Conservation (phyloP, 2,329 filamentous ascomycete species). For the Sphaerulina populicola region DNA sequence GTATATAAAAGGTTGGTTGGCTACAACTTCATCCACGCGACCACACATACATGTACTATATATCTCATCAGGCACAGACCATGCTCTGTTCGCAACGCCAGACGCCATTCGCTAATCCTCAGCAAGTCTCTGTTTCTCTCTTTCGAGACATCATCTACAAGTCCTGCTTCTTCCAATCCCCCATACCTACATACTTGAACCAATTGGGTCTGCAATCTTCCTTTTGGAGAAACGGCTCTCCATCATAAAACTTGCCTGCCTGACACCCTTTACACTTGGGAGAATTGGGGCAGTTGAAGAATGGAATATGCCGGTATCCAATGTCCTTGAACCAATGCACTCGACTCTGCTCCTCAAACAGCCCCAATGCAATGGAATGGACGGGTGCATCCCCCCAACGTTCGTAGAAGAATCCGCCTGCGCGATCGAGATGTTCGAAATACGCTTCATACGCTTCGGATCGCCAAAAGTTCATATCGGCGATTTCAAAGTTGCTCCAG, state of each 20-base stretch:
- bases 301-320: conserved; percentile 95
- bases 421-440: conserved; percentile 87
- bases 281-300: conserved; percentile 97
- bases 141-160: not conserved
- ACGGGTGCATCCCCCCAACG: conserved; percentile 97
- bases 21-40: no score
- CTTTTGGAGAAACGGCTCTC: conserved; percentile 71
- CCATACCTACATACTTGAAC: conserved; percentile 89
- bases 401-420: conserved; percentile 97
- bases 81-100: conserved; percentile 1
- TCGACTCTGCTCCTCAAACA: conserved; percentile 84
- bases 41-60: no score
- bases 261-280: conserved; percentile 84
- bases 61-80: no score
- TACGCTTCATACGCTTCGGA: conserved; percentile 88
- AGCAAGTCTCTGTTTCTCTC: not conserved
- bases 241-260: conserved; percentile 81
- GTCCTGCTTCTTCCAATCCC: conserved; percentile 39
- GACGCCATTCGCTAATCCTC: conserved; percentile 13
- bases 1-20: no score
- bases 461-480: conserved; percentile 85
- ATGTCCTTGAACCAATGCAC: conserved; percentile 98
- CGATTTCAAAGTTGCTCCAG: conserved; percentile 98
- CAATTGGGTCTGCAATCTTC: conserved; percentile 94
- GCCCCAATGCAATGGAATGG: conserved; percentile 81